Base-by-base conservation (phyloP, 345 rosid genomes). In the Ailanthus altissimus region DNA sequence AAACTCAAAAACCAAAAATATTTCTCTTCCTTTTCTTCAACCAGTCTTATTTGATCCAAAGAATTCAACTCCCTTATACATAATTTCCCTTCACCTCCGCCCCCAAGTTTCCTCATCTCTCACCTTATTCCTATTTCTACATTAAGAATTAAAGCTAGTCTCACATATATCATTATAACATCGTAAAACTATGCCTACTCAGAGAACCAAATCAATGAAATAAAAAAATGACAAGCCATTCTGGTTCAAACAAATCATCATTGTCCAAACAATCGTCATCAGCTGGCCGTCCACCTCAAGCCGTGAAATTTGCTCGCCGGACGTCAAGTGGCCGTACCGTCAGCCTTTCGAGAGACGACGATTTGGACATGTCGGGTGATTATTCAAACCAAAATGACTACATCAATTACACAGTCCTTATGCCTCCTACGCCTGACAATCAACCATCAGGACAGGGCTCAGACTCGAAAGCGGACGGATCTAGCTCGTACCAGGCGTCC, bases 401-500 rank as follows among this genome's bases (percentile, higher is more conserved):
- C 74, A 89, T 88, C 49, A 90, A 94, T 50, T 94, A 94, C 89
- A 94, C 98, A 0, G 98, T 94, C 42, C 84, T 93, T 77, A 82
- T 94, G 97, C 98, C 98, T 6, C 97, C 98, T 0, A 94, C 98
- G 0, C 98, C 98, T 0, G 98, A 94, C 67, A 94, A 94, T 85
- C 99, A 93, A 59, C 98, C 97, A 4, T 51, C 84, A 1, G 75
- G 81, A 20, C 77, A 79, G 36, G 42, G 68, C 8, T 74, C 86
- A 0, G 86, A 80, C 12, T 70, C 86, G 28, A 85, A 88, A 73
- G 18, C 79, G 26, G 89, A 82, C 26, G 74, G 81, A 28, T 38
- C 78, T 40, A 16, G 78, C 40, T 7, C 56, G 1, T 57, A 85
- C 15, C 21, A 50, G 15, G n/a, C 78, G 0, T 81, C 82, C 6